Percentiles rank a stretch among this genome's conserved stretches.
Conservation (phyloP, 2,329 filamentous ascomycete species). For the Cladosporium sp. region DNA sequence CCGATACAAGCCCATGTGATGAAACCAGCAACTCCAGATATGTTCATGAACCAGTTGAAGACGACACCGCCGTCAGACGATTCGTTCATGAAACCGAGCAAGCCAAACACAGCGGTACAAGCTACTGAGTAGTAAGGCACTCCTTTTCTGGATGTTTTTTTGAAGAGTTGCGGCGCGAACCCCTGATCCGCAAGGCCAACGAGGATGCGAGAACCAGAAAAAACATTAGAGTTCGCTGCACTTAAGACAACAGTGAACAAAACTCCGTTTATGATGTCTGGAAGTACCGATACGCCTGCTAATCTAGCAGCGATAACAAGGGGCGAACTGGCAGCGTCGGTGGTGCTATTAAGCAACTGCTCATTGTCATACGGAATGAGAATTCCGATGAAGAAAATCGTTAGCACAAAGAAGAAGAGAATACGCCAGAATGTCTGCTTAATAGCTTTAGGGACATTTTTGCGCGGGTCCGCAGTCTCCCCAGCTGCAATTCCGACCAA, state of each 20-base stretch:
- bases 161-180: conserved; percentile 55
- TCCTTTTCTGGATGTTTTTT: conserved; percentile 60
- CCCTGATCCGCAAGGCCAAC: conserved; percentile 67
- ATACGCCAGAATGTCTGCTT: conserved; percentile 42
- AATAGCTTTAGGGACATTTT: conserved; percentile 43
- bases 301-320: conserved; percentile 67
- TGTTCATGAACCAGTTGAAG: conserved; percentile 70
- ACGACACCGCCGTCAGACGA: conserved; percentile 70
- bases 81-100: conserved; percentile 74
- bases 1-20: conserved; percentile 72
- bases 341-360: conserved; percentile 41
- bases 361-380: conserved; percentile 39
- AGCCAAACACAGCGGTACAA: conserved; percentile 65
- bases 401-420: conserved; percentile 41
- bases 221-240: conserved; percentile 68
- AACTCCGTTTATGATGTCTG: conserved; percentile 70
- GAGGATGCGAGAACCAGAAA: conserved; percentile 68
- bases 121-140: conserved; percentile 75
- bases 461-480: conserved; percentile 56
- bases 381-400: conserved; percentile 41
- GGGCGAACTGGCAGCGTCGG: conserved; percentile 57
- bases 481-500: conserved; percentile 56
- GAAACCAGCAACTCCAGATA: conserved; percentile 73
- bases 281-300: conserved; percentile 62
- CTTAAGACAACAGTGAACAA: conserved; percentile 70